Base-by-base conservation (phyloP, 352 stramenopile genomes). In the Pythium brassicae region DNA sequence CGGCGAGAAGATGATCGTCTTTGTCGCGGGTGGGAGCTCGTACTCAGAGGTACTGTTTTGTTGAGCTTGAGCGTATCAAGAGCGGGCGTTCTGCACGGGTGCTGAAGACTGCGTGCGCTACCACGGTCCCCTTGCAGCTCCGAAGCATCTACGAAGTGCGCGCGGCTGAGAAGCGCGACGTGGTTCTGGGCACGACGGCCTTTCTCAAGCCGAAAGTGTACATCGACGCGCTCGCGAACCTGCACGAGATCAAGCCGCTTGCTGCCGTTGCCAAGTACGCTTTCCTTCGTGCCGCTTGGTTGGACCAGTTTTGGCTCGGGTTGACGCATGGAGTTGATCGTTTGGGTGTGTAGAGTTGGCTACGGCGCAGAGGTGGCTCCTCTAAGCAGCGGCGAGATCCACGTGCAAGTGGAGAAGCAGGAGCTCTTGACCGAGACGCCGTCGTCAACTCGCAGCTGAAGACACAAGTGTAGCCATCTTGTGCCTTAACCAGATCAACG, bases 1-100 rank as follows among this genome's bases (percentile, higher is more conserved):
- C 2, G 84, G 86, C 27, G 89, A 94, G 53, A 95, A 97, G 59
- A 86, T 97, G 66, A 90, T 99, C 62, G 89, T 99, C 7, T 98
- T 98, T 54, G 82, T 98, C 34, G 86, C 86, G 20, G 97, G 96
- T 29, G 97, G 97, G 1, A 85, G 96, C 51, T 92, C 90, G 20
- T 98, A 97, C 67, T 94, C 87, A 0, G 96, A 99, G 79, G 72
- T 99, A 71, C 12, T 19, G 15, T n/a, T 39, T 22, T 4, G 29
- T 1, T 52, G 34, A 7, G 12, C 5, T 4, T 48, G 43, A 25
- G 19, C 19, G 37, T 43, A n/a, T 43, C 10, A 43, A 17, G 5
- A 17, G 37, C 37, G 37, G 19, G 12, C n/a, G n/a, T 45, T 2
- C 2, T 26, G 22, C 25, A 26, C 1, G 9, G 34, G 12, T 25